Base-by-base conservation (phyloP, 164 flowering plant genomes). In the Kalanchoe fedtschenkoi region DNA sequence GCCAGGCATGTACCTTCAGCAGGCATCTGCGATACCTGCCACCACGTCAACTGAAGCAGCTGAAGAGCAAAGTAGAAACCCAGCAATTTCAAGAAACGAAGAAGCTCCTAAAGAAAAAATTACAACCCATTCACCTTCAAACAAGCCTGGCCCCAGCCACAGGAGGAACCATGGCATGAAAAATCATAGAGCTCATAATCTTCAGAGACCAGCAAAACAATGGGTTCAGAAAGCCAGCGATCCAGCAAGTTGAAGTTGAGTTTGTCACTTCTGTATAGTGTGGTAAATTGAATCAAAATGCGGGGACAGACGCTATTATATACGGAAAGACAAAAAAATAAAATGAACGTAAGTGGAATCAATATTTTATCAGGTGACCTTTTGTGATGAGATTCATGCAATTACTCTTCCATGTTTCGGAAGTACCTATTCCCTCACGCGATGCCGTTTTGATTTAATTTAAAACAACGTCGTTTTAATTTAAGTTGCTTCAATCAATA, bases 1-100 rank as follows among this genome's bases (percentile, higher is more conserved):
- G 66, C 89, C 95, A 6, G 91, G 95, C 60, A 76, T 85, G 80
- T 83, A 67, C 75, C 84, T 85, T 74, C 81, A 78, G 0, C 81
- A 65, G 57, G 67, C 85, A 21, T 64, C 58, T 34, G 26, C 65
- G 32, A 30, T 39, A 15, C 60, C 76, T n/a, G 29, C 66, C 2
- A 4, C 55, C 19, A 17, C 43, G 22, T 43, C 70, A 1, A 55
- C 68, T 4, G 69, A 70, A 64, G 22, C 46, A 6, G 16, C 33
- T 4, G 78, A 73, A 58, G 62, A 32, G 60, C 75, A 71, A 59
- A 71, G 61, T 11, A 68, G 39, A 28, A 65, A 68, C 26, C 29
- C 66, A 43, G 8, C 51, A 14, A 10, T 10, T 24, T 51, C 56
- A 26, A 51, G 56, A 13, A 26, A 26, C 32, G 13, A n/a, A 26